Conservation (phyloP, 768 basidiomycete genomes). For the Leccinum imitatum region DNA sequence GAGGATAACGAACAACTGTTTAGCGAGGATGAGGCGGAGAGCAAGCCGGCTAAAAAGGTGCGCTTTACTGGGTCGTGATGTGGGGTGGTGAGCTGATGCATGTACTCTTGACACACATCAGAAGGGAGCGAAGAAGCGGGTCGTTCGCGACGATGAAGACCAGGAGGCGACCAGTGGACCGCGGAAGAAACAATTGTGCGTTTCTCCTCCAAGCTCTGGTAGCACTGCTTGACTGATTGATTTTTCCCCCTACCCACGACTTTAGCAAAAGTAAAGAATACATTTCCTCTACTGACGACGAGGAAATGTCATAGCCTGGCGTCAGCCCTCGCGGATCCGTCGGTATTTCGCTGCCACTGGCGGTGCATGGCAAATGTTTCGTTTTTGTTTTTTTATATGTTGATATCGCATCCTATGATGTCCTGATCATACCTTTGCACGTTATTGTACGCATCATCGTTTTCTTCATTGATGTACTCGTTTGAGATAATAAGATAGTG, state of each 20-base stretch:
- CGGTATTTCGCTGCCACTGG: not conserved
- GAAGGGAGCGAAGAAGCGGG: constrained; percentile 66
- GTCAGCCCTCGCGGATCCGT: not conserved
- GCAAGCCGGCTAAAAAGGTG: constrained; percentile 69
- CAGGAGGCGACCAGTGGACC: constrained; percentile 64
- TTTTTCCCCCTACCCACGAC: not conserved
- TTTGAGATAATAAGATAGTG: too few species aligned
- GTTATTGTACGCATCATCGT: not conserved
- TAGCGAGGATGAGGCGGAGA: constrained; percentile 64
- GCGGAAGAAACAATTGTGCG: constrained; percentile 78
- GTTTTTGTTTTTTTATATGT: not conserved
- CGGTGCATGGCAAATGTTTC: not conserved
- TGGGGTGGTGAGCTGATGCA: not conserved
- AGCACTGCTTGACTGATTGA: not conserved
- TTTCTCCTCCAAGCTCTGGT: constrained; percentile 5
- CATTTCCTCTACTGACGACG: constrained; percentile 86
- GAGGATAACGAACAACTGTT: constrained; percentile 65
- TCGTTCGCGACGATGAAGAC: constrained; percentile 77
- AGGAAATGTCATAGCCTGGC: constrained; percentile 43
- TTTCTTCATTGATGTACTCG: not conserved
- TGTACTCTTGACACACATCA: constrained; percentile 14
- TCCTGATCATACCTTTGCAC: not conserved
- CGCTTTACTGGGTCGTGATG: constrained; percentile 5
- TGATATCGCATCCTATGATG: not conserved
- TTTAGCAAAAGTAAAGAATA: constrained; percentile 85